These are phyloP conservation scores for Barnettozyma wickerhamii DNA, from an alignment of 805 yeast genomes.

Conservation along the genomic window DNA sequence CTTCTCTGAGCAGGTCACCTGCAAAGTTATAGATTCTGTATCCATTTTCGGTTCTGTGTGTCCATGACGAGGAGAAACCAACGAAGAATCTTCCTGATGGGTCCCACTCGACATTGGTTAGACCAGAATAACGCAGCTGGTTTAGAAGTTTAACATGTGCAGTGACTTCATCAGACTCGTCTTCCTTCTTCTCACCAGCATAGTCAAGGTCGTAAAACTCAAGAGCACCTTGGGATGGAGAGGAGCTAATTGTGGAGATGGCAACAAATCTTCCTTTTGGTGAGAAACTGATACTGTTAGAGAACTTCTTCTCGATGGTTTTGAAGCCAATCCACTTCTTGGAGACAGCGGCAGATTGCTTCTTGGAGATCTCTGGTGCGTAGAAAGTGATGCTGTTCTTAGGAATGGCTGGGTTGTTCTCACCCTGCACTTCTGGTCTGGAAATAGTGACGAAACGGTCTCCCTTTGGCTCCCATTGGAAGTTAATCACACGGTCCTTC, in stretches of 20 bases:
- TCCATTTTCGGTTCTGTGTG: slow-evolving; percentile 84
- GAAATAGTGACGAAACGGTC: slow-evolving; percentile 83
- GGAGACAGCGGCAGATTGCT: slow-evolving; percentile 38
- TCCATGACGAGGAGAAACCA: slow-evolving; percentile 84
- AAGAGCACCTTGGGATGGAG: slow-evolving; percentile 53
- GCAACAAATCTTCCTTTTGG: slow-evolving; percentile 88
- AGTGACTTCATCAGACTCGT: slow-evolving; percentile 34
- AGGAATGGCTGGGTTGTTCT: slow-evolving; percentile 55
- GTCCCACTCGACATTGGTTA: slow-evolving; percentile 89
- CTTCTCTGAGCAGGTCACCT: slow-evolving; percentile 74
- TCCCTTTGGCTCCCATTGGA: slow-evolving; percentile 95
- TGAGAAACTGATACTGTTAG: slow-evolving; percentile 78
- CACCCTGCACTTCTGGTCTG: slow-evolving; percentile 42
- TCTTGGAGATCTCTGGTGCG: slow-evolving; percentile 63
- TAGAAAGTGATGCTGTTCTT: slow-evolving; percentile 72
- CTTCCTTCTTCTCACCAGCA: slow-evolving; percentile 59
- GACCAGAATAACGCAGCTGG: slow-evolving; percentile 63
- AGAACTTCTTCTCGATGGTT: slow-evolving; percentile 53
- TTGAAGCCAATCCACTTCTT: slow-evolving; percentile 57
- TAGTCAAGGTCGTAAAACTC: slow-evolving; percentile 85
- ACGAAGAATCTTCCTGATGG: slow-evolving; percentile 90
- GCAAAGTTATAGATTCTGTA: slow-evolving; percentile 82
- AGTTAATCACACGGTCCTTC: slow-evolving; percentile 80
- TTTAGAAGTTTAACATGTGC: slow-evolving; percentile 39
- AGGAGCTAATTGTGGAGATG: slow-evolving; percentile 40